Conservation (phyloP, 345 rosid species). For the Capsella bursapastoris region DNA sequence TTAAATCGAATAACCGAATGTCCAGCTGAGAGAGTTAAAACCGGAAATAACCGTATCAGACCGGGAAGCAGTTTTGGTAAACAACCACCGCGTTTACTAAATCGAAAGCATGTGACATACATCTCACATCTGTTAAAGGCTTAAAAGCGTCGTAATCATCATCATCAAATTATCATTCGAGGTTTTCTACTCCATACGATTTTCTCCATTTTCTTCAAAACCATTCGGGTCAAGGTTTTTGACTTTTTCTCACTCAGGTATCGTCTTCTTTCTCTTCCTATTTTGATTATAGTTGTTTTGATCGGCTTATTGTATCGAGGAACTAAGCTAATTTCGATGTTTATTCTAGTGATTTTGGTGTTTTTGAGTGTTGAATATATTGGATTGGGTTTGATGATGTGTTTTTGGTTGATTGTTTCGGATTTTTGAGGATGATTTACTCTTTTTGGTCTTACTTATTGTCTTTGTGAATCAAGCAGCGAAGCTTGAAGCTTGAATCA, state of each 20-base stretch:
- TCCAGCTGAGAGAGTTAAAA: not conserved
- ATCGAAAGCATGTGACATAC: not conserved
- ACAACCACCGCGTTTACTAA: conserved; percentile 24
- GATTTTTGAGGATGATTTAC: not conserved
- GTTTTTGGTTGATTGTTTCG: not conserved
- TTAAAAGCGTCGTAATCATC: not conserved
- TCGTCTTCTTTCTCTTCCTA: not conserved
- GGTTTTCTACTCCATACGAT: conserved; percentile 12
- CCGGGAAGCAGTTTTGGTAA: conserved; percentile 27
- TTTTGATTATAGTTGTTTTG: not conserved
- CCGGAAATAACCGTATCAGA: not conserved
- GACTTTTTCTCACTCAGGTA: conserved; percentile 34
- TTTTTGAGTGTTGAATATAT: not conserved
- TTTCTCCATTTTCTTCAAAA: conserved; percentile 21
- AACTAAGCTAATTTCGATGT: not conserved
- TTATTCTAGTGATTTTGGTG: conserved; percentile 2
- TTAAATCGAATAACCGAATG: not conserved
- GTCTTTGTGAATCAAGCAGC: conserved; percentile 39
- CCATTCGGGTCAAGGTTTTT: not conserved
- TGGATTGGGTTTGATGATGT: not conserved
- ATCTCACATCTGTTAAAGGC: not conserved
- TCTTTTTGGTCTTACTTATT: conserved; percentile 6
- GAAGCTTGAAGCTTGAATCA: conserved; percentile 36
- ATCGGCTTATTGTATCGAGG: conserved; percentile 3
- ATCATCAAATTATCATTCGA: not conserved